A percentile compares a stretch with the other conserved stretches of the same genome.
Conservation (phyloP, 139 green algal genomes). For the Marvania coccoides region DNA sequence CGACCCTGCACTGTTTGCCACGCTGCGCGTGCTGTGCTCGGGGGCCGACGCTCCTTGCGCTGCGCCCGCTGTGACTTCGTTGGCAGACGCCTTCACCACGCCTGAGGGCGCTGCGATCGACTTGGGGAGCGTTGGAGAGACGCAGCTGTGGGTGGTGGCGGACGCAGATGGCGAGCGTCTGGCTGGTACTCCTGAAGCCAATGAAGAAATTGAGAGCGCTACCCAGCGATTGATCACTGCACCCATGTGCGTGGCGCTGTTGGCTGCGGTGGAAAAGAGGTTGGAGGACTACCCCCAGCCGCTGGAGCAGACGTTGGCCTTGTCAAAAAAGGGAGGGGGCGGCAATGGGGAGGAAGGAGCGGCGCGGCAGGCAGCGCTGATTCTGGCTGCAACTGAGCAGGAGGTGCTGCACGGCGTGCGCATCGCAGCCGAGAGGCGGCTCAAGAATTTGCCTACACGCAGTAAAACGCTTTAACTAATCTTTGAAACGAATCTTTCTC, state of each 20-base stretch:
- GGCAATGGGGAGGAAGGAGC: not conserved
- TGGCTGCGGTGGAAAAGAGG: not conserved
- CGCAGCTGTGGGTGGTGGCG: constrained; percentile 14
- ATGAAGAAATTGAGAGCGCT: too few relatives aligned
- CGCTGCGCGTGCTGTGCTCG: constrained; percentile 28
- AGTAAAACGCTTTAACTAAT: too few relatives aligned
- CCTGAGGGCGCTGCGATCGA: constrained; percentile 18
- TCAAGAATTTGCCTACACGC: too few relatives aligned
- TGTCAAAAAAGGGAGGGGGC: too few relatives aligned
- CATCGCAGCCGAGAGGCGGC: not conserved
- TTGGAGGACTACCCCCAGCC: not conserved
- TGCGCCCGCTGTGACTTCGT: too few relatives aligned
- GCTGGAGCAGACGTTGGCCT: not conserved
- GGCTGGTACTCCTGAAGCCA: not conserved
- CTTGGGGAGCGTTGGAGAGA: not conserved
- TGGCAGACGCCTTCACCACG: constrained; percentile 3
- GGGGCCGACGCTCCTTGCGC: not conserved
- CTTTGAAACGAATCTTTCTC: too few relatives aligned
- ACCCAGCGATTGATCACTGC: not conserved
- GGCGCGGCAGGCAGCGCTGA: constrained; percentile 3
- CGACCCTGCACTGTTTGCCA: constrained; percentile 10
- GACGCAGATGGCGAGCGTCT: not conserved
- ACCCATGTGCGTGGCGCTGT: not conserved
- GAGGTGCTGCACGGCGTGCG: constrained; percentile 11
- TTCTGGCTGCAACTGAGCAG: constrained; percentile 15